Base-by-base conservation (phyloP, 768 basidiomycete species). In the Lactarius deliciosus region DNA sequence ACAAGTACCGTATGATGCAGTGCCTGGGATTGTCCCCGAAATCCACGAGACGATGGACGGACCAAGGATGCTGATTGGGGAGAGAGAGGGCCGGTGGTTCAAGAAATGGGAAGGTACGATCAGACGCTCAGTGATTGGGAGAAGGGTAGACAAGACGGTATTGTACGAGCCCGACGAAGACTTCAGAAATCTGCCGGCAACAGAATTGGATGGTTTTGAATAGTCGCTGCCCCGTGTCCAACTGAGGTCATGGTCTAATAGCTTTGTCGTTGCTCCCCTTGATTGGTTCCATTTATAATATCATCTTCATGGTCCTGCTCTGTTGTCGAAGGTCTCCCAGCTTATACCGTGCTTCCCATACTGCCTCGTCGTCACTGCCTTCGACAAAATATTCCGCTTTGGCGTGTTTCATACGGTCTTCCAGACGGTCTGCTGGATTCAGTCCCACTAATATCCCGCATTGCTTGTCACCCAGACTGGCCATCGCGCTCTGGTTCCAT, bases 31-130 rank as follows among this genome's bases (percentile, higher is more conserved):
- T 34, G 38, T 22, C 45, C 58, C 47, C 15, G 41, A 64, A 41
- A 62, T 61, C 63, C 50, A 70, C 66, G 64, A 83, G 78, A 57
- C 75, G 68, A 40, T 62, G n/a, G 68, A 72, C 65, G 64, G 75
- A 70, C 50, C 75, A 57, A 78, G 77, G 68, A 77, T 78, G 72
- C 69, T 85, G 10, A 72, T 85, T 1, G 92, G 92, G 6, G 72
- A 85, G 64, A 81, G 81, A 66, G 93, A 94, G 75, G 88, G 86
- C 9, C 84, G 88, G 68, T 95, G 92, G 92, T 89, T 92, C 74
- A 82, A 81, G 74, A 79, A 79, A 61, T 94, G 92, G 91, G 89
- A 93, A 72, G 80, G 79, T 30, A 80, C 85, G 1, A 91, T 95
- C 62, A 79, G 78, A 53, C 80, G 83, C 28, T 85, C 85, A 0